Base-by-base conservation (phyloP, 2,329 filamentous ascomycete genomes). In the Aspergillus ochraceus region DNA sequence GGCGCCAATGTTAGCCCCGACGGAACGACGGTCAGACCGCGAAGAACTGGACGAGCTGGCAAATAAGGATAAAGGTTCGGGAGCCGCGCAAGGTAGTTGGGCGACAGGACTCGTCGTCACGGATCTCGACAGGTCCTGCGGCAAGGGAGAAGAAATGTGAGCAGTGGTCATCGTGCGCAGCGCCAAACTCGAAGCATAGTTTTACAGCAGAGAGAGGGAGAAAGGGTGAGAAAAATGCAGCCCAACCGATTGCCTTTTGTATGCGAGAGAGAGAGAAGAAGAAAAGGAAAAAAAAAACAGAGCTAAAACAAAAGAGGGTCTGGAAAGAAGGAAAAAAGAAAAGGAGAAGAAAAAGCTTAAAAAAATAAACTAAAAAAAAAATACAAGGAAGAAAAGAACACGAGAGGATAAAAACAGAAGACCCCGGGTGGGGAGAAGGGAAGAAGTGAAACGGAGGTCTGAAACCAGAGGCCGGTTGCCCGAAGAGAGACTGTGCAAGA, bases 81-180 rank as follows among this genome's bases (percentile, higher is more conserved):
- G 39, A 36, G 66, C 54, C 54, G 64, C 60, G 53, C 63, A 66
- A 54, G 61, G 62, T 50, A 68, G 60, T 54, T 69, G 66, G 54
- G 60, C 32, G 57, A 59, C 59, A 32, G 61, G 54, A 58, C 60
- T 60, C 54, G 64, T 59, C 45, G 65, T 65, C 29, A 60, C 64
- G 47, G 69, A 72, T 58, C 68, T 64, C 61, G 67, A 67, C 29
- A 66, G 54, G 57, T 69, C 63, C 68, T 74, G 71, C 60, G 62
- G 61, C 5, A 65, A 61, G 63, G 65, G 66, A 64, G 61, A 65
- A 55, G 61, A 65, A 55, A 68, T 53, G 63, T 74, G 69, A 73
- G 73, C 65, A 52, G 67, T 69, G 64, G 70, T 74, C 66, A 70
- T 72, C 12, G 46, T 65, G 63, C 60, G 64, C 54, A 52, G 52